A percentile compares a stretch with the other conserved stretches of the same genome.
Conservation (phyloP, 345 rosid species). For the Geranium brycei region DNA sequence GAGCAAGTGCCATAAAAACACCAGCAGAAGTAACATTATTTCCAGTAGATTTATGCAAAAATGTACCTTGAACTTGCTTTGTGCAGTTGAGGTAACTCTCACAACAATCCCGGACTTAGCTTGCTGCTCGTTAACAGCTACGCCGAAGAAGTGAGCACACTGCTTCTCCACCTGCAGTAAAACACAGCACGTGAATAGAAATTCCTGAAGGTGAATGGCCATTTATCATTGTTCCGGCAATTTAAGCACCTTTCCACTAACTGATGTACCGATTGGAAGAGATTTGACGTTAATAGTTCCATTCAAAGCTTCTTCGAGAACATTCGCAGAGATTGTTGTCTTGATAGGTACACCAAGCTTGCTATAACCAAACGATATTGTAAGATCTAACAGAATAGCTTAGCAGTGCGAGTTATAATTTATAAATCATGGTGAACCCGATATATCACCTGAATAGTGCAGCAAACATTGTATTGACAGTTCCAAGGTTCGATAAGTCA, state of each 20-base stretch:
- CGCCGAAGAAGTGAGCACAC: constrained; percentile 94
- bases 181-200: constrained; percentile 21
- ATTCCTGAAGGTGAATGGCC: too few species aligned
- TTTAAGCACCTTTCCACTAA: constrained; percentile 28
- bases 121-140: constrained; percentile 82
- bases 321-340: constrained; percentile 92
- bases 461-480: constrained; percentile 50
- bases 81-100: constrained; percentile 77
- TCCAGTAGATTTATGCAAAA: too few species aligned
- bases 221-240: too few species aligned
- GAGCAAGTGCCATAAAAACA: too few species aligned
- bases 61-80: constrained; percentile 91
- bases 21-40: too few species aligned
- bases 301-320: constrained; percentile 90
- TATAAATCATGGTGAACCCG: neutral
- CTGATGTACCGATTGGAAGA: constrained; percentile 90
- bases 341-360: constrained; percentile 99
- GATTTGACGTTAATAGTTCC: constrained; percentile 98
- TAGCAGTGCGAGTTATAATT: neutral
- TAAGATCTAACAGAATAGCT: constrained; percentile 8
- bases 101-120: constrained; percentile 92
- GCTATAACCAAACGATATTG: constrained; percentile 27
- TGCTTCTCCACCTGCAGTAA: constrained; percentile 81
- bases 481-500: constrained; percentile 91
- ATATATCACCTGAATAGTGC: constrained; percentile 47